Evolutionary conservation across 2,329 filamentous ascomycete genomes (phyloP), one percentile per base, ranked within the genome.

Genomic region (Aspergillus melleus): DNA sequence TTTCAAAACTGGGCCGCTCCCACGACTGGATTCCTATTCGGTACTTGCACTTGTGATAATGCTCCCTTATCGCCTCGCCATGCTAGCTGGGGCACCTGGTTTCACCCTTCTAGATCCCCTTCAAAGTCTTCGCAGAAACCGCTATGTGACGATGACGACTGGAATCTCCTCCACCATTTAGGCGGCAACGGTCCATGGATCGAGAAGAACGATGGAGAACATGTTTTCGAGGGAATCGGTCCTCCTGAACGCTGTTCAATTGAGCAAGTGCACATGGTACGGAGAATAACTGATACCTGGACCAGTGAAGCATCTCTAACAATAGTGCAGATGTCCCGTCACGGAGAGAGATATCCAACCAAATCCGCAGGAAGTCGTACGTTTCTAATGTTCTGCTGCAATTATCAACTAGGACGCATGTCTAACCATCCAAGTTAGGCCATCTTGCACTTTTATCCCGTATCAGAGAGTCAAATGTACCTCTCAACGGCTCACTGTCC

Each of bases 251-350:
- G 77, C 2, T 86, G 84, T 65, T 67, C 71, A 16, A 76, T 86
- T 6, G 80, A 85, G 58, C 83, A 86, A 67, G 79, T 86, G n/a
- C 84, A 86, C 70, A 82, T 86, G 83, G 82, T 84, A 72, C 10
- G 9, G 1, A 3, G 16, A 3, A 29, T 24, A 11, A n/a, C n/a
- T 10, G 9, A 14, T 30, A 6, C 39, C 20, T 29, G 19, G 24
- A 19, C 49, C 55, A 20, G 47, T 36, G 26, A 14, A 19, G 20
- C 14, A 55, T 29, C 52, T 12, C 57, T 66, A 39, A 61, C 57
- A 30, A 4, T n/a, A 8, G 30, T 29, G 9, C 64, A 84, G 82
- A 81, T 86, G 75, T 82, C 84, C 20, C 78, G 84, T 46, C 84
- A 87, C 73, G 82, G 76, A 22, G 84, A 86, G 67, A 75, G 84